Evolutionary conservation across 306 rosid genomes (phyloP).

Genomic region (Lagenaria siceraria): DNA sequence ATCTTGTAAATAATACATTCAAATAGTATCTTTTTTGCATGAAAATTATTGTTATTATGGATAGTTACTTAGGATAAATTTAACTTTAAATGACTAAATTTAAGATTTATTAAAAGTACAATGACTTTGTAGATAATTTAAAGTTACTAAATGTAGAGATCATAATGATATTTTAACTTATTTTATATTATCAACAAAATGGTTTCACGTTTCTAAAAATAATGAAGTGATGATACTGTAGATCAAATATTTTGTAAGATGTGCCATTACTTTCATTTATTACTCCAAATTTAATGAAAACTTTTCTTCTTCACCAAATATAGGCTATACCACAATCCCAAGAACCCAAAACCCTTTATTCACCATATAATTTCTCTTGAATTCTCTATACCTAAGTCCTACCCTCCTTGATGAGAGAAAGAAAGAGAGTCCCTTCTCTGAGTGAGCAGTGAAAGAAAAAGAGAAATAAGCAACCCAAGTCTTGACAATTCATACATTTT

Average conservation of each 20-base stretch:
- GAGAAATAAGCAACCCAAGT: neutral
- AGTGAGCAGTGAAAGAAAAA: neutral
- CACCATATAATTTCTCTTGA: neutral
- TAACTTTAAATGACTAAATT: too few relatives aligned
- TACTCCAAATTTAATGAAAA: neutral
- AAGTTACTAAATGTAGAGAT: too few relatives aligned
- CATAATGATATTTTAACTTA: too few relatives aligned
- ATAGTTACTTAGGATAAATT: too few relatives aligned
- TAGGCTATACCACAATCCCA: neutral
- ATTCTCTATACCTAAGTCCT: neutral
- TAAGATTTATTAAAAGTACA: too few relatives aligned
- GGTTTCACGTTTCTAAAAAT: neutral
- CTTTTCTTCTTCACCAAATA: neutral
- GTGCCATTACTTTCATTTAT: neutral
- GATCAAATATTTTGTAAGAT: neutral
- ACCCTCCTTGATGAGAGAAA: neutral
- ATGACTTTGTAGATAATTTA: too few relatives aligned
- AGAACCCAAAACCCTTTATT: neutral
- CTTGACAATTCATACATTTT: neutral
- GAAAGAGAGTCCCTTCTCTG: neutral
- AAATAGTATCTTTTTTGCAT: too few relatives aligned
- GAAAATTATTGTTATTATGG: too few relatives aligned
- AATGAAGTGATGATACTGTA: neutral
- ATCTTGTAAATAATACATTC: too few relatives aligned
- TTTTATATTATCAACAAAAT: too few relatives aligned